Conservation (phyloP, 2,329 filamentous ascomycete genomes). For the Aspergillus terreus region DNA sequence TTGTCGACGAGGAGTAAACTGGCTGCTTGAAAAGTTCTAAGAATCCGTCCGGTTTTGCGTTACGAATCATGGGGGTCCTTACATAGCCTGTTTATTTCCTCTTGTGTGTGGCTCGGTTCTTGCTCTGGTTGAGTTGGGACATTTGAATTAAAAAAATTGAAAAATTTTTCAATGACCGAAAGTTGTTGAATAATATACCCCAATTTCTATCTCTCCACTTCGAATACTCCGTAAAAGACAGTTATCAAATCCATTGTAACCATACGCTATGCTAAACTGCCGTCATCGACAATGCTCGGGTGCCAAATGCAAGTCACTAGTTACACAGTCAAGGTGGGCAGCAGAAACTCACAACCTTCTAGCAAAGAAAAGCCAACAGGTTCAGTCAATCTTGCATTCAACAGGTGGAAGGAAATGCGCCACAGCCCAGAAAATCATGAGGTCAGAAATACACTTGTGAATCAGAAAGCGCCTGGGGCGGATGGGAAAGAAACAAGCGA, state of each 20-base stretch:
- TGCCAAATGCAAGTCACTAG: conserved; percentile 5
- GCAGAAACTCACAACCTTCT: neutral
- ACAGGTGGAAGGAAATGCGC: neutral
- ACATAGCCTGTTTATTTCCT: neutral
- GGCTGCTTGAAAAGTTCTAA: neutral
- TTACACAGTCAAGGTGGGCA: conserved; percentile 4
- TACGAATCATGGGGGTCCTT: neutral
- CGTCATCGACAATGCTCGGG: neutral
- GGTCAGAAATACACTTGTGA: conserved; percentile 2
- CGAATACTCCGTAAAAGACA: no score
- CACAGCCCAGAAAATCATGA: conserved; percentile 3
- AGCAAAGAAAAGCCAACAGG: neutral
- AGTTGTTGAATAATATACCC: neutral
- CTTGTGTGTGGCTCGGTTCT: neutral
- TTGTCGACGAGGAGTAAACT: conserved; percentile 67
- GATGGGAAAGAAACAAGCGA: neutral
- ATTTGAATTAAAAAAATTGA: conserved; percentile 3
- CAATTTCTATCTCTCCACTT: no score
- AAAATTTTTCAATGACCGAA: neutral
- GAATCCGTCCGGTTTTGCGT: neutral
- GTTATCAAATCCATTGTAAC: neutral
- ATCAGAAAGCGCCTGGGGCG: neutral
- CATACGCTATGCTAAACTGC: conserved; percentile 13
- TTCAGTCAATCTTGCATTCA: neutral
- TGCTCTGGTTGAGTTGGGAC: conserved; percentile 5